phyloP scores from a whole-genome alignment of 2,329 filamentous ascomycete genomes.

The Monilinia laxa region DNA sequence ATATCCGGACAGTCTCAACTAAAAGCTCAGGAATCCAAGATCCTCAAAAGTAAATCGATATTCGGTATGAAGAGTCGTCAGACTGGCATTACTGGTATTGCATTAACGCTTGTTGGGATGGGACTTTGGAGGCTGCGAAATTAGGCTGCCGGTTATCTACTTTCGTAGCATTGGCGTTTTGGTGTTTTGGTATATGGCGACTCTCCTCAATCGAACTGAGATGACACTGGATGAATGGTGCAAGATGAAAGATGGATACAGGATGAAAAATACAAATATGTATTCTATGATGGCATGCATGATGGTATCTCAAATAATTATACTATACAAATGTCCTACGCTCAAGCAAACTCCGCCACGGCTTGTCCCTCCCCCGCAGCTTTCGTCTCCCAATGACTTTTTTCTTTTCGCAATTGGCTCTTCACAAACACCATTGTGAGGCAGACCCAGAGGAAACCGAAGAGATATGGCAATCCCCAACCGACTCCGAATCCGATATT shows the following conservation, averaged over 20 bases:
- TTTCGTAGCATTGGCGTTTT: neutral
- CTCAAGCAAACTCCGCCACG: slow-evolving; percentile 18
- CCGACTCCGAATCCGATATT: slow-evolving; percentile 36
- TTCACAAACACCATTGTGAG: slow-evolving; percentile 30
- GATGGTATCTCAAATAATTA: slow-evolving; percentile 7
- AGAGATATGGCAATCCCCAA: slow-evolving; percentile 37
- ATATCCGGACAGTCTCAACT: slow-evolving; percentile 72
- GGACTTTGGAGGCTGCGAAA: slow-evolving; percentile 57
- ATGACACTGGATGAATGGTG: neutral
- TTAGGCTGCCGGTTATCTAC: slow-evolving; percentile 23
- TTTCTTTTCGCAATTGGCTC: slow-evolving; percentile 30
- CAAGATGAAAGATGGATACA: slow-evolving; percentile 7
- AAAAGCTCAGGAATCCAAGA: slow-evolving; percentile 61
- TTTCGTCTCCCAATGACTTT: slow-evolving; percentile 30
- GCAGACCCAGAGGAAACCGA: slow-evolving; percentile 26
- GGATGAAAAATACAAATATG: neutral
- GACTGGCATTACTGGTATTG: slow-evolving; percentile 66
- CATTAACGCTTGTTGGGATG: slow-evolving; percentile 65
- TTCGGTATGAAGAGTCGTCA: slow-evolving; percentile 72
- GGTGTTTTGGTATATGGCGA: neutral
- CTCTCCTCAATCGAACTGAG: neutral
- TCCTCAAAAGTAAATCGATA: slow-evolving; percentile 66
- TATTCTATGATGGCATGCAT: neutral
- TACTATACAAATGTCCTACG: slow-evolving; percentile 9
- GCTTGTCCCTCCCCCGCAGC: slow-evolving; percentile 20